Percentiles rank a stretch among this genome's conserved stretches.
Conservation (phyloP, 352 stramenopile genomes). For the Aphanomyces stellatus region DNA sequence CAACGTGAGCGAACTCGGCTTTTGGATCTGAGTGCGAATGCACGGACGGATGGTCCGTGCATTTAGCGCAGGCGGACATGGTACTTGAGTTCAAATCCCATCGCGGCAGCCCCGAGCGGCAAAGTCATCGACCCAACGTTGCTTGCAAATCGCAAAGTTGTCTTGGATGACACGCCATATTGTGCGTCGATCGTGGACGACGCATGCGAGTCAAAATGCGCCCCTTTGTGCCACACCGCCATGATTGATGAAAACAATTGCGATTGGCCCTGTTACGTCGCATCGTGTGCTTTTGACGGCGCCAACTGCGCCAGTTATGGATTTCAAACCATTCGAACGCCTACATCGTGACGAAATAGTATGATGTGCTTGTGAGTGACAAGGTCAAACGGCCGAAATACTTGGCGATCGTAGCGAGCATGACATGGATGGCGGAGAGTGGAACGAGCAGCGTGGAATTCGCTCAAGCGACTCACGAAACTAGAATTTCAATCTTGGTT, state of each 20-base stretch:
- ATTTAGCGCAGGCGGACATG: neutral
- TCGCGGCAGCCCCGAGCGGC: neutral
- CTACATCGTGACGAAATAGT: too few relatives aligned
- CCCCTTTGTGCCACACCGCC: neutral
- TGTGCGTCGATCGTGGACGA: neutral
- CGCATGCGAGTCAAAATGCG: neutral
- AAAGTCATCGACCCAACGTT: neutral
- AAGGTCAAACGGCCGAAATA: too few relatives aligned
- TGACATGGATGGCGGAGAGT: too few relatives aligned
- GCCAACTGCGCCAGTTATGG: too few relatives aligned
- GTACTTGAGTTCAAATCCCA: conserved; percentile 9
- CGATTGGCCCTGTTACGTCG: conserved; percentile 4
- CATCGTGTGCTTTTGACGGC: too few relatives aligned
- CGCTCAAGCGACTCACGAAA: too few relatives aligned
- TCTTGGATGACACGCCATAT: conserved; percentile 3
- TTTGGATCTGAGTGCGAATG: neutral
- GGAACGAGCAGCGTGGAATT: too few relatives aligned
- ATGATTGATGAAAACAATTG: neutral
- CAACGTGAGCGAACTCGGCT: neutral
- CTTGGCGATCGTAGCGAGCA: too few relatives aligned
- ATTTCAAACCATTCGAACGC: too few relatives aligned
- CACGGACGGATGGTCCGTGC: neutral
- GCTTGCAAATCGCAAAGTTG: neutral
- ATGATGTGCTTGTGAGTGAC: too few relatives aligned
- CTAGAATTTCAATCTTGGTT: too few relatives aligned